Evolutionary conservation across 1,139 yeast species (phyloP).

Genomic region (Yamadazyma aaseri): DNA sequence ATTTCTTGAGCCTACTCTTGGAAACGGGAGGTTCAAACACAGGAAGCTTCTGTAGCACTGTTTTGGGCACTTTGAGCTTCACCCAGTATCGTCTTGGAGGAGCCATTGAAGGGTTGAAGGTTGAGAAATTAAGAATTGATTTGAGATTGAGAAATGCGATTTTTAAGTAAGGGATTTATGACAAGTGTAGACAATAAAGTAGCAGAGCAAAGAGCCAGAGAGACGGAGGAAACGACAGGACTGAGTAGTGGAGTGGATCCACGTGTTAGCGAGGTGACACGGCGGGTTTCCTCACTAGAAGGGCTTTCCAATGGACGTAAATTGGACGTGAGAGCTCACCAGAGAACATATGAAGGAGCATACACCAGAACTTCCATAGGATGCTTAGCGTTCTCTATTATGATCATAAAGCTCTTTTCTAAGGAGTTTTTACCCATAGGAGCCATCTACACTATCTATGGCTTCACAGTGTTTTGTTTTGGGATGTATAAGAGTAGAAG

Average conservation of each 20-base stretch:
- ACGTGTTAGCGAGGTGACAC: not conserved
- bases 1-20: slow-evolving; percentile 30
- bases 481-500: slow-evolving; percentile 46
- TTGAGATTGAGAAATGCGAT: too few species aligned
- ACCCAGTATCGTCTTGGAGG: slow-evolving; percentile 35
- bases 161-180: too few species aligned
- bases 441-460: slow-evolving; percentile 51
- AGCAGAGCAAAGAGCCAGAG: too few species aligned
- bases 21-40: slow-evolving; percentile 31
- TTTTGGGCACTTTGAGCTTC: slow-evolving; percentile 30
- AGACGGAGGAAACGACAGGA: too few species aligned
- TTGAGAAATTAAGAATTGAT: too few species aligned
- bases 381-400: slow-evolving; percentile 43
- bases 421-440: slow-evolving; percentile 54
- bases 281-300: slow-evolving; percentile 1
- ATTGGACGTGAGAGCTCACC: slow-evolving; percentile 58
- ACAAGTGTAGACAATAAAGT: too few species aligned
- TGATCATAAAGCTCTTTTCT: slow-evolving; percentile 52
- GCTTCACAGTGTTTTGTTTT: slow-evolving; percentile 45
- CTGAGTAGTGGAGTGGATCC: not conserved
- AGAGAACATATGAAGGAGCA: slow-evolving; percentile 62
- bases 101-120: too few species aligned
- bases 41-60: slow-evolving; percentile 35
- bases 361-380: slow-evolving; percentile 54
- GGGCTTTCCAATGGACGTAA: slow-evolving; percentile 22